Conservation (phyloP, 1,139 yeast genomes). For the Yamadazyma siamensis region DNA sequence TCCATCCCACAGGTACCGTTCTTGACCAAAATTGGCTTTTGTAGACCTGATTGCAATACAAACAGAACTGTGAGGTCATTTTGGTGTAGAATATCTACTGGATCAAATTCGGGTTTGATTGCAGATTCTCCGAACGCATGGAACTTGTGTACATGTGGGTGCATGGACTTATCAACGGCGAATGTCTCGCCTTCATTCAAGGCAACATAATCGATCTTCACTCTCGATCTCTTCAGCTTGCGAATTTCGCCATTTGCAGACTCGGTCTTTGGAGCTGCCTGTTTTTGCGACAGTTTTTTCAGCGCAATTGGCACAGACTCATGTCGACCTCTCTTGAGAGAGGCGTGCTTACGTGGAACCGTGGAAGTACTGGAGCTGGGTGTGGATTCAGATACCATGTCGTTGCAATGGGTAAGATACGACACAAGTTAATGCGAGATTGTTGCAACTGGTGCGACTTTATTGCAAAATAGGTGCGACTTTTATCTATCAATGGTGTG, state of each 20-base stretch:
- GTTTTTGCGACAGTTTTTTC: slow-evolving; percentile 49
- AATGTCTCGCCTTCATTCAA: slow-evolving; percentile 69
- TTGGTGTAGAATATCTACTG: slow-evolving; percentile 12
- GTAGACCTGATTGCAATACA: slow-evolving; percentile 23
- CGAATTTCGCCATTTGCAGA: no score
- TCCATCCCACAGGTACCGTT: slow-evolving; percentile 27
- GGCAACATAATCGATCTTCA: slow-evolving; percentile 72
- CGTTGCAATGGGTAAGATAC: no score
- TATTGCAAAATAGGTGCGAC: no score
- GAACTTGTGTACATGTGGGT: slow-evolving; percentile 56
- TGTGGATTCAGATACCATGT: no score
- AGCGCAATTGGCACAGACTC: slow-evolving; percentile 45
- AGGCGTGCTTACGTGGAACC: no score
- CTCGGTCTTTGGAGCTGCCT: no score
- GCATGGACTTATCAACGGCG: slow-evolving; percentile 55
- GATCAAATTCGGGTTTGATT: slow-evolving; percentile 1
- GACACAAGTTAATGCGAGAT: no score
- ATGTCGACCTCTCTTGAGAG: no score
- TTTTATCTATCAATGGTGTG: no score
- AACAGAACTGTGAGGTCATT: slow-evolving; percentile 34
- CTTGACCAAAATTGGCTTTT: slow-evolving; percentile 27
- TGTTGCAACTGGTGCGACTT: no score
- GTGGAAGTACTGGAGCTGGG: no score
- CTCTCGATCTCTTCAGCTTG: slow-evolving; percentile 51
- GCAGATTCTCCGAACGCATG: slow-evolving; percentile 16